Conservation (phyloP, 148 eudicot genomes). For the Amaranthus cruentus region DNA sequence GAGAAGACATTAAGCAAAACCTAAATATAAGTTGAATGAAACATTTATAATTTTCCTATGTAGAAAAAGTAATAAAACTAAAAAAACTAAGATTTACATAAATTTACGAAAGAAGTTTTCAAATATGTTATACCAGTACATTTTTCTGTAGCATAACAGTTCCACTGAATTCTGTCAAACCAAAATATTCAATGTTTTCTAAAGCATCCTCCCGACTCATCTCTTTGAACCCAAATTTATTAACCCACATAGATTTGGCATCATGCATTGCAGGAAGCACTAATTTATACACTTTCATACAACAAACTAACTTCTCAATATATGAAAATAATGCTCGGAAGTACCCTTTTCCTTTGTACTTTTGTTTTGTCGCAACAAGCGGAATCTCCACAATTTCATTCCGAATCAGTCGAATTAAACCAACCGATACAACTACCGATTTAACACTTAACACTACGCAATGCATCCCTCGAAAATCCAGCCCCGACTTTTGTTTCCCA, state of each 20-base stretch:
- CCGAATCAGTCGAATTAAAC: slow-evolving; percentile 75
- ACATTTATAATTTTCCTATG: too few species aligned
- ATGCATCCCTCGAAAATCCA: slow-evolving; percentile 91
- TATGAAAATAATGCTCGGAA: slow-evolving; percentile 66
- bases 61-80: too few species aligned
- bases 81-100: too few species aligned
- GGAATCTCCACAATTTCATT: slow-evolving; percentile 90
- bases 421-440: slow-evolving; percentile 84
- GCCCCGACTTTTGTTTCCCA: slow-evolving; percentile 89
- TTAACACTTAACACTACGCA: slow-evolving; percentile 68
- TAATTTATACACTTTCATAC: slow-evolving; percentile 57
- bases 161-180: slow-evolving; percentile 59
- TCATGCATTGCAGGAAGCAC: slow-evolving; percentile 81
- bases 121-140: too few species aligned
- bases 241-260: slow-evolving; percentile 77
- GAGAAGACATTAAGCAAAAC: too few species aligned
- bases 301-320: slow-evolving; percentile 59
- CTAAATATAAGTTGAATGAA: too few species aligned
- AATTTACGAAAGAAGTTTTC: too few species aligned
- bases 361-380: slow-evolving; percentile 80
- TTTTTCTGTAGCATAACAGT: slow-evolving; percentile 66
- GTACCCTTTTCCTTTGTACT: slow-evolving; percentile 81
- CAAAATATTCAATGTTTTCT: slow-evolving; percentile 34
- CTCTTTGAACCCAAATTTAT: slow-evolving; percentile 63
- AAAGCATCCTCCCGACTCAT: slow-evolving; percentile 47